Base-by-base conservation (phyloP, 345 rosid species). In the Toxicodendron radicans region DNA sequence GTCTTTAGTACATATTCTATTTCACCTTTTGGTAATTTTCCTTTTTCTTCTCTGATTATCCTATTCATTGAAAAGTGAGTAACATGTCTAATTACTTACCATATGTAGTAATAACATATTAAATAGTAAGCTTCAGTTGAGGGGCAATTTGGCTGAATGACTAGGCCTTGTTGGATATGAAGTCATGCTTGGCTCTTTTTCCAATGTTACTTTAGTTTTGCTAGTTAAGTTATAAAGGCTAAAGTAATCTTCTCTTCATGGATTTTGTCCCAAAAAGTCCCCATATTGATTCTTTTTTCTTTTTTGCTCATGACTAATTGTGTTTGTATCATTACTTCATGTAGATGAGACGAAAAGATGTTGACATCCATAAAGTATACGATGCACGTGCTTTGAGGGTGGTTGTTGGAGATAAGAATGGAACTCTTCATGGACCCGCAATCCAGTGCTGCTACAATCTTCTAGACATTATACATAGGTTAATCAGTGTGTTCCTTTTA, bases 321-420 rank as follows among this genome's bases (percentile, higher is more conserved):
- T 51, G 6, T 41, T 74, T 68, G 11, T 69, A 27, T 58, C 10
- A 72, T 66, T 67, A 49, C 18, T 68, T 72, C 20, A 48, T 77
- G 54, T 76, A 90, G 95, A 90, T 90, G 95, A 90, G 83, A 75
- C 82, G 92, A 51, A 90, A 90, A 79, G 95, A 90, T 67, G 85
- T 90, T 48, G 82, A 84, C 69, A 87, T 90, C 52, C 65, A 80
- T 75, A 83, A 86, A 79, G 87, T 90, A 14, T 88, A 85, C 74
- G 92, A 90, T 81, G 89, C 92, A 58, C 92, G 95, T 63, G 95
- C 95, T 38, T 51, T 90, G 77, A 88, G 95, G 76, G 95, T 90
- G 12, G 85, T 90, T 64, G 85, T 90, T 68, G 95, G 95, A 73
- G 95, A 90, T 80, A 88, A 87, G 73, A 87, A 85, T 66, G 92